These are phyloP conservation scores for Colletotrichum simmondsii DNA, from an alignment of 2,329 filamentous ascomycete species.

Conservation along the genomic window DNA sequence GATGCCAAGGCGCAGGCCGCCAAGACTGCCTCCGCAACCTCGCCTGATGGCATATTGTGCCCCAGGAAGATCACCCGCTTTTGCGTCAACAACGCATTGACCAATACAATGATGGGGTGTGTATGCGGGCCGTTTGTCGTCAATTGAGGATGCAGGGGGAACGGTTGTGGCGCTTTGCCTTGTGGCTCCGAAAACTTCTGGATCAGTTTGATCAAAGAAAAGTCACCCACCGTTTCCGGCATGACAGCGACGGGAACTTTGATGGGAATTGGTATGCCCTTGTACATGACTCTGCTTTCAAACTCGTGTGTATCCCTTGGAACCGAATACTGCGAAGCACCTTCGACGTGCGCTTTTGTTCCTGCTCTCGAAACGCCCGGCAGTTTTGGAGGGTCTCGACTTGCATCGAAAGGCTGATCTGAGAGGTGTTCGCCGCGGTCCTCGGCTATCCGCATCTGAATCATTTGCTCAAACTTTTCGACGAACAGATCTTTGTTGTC, in stretches of 20 bases:
- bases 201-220: conserved; percentile 96
- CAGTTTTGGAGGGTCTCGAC: conserved; percentile 57
- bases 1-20: conserved; percentile 96
- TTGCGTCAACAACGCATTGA: conserved; percentile 94
- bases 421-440: conserved; percentile 60
- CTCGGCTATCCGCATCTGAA: conserved; percentile 81
- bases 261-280: conserved; percentile 95
- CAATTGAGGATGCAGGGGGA: conserved; percentile 87
- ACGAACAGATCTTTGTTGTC: conserved; percentile 97
- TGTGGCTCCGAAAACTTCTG: conserved; percentile 91
- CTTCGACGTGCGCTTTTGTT: conserved; percentile 70
- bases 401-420: conserved; percentile 57
- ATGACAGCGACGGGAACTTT: conserved; percentile 95
- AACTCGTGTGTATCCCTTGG: conserved; percentile 98
- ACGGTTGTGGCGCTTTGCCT: conserved; percentile 84
- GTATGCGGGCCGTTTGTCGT: conserved; percentile 91
- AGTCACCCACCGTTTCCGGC: conserved; percentile 96
- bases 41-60: conserved; percentile 92
- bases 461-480: conserved; percentile 97
- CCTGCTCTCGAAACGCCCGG: conserved; percentile 68
- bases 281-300: conserved; percentile 94
- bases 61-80: conserved; percentile 97
- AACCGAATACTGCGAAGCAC: conserved; percentile 74
- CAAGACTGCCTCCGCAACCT: conserved; percentile 97
- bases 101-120: conserved; percentile 93